Evolutionary conservation across 2,329 filamentous ascomycete species (phyloP).

Genomic region (Cercospora canescens): DNA sequence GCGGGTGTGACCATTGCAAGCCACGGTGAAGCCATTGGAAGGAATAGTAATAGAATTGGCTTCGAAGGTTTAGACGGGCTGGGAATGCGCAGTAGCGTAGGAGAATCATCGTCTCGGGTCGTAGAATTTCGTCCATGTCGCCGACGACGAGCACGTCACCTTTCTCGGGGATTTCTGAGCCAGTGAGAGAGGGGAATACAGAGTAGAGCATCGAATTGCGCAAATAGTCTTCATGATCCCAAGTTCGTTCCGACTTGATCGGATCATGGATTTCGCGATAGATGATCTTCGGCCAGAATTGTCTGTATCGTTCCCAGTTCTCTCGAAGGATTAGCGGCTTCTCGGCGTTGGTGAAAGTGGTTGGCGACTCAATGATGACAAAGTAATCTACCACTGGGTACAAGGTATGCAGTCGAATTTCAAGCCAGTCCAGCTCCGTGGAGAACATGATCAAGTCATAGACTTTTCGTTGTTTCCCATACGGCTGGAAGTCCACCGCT

Average conservation of each 20-base stretch:
- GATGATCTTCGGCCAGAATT: constrained; percentile 62
- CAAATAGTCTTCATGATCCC: constrained; percentile 55
- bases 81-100: constrained; percentile 31
- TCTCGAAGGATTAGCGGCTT: constrained; percentile 58
- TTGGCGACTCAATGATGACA: constrained; percentile 60
- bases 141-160: constrained; percentile 61
- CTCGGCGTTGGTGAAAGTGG: constrained; percentile 57
- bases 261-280: constrained; percentile 54
- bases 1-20: constrained; percentile 57
- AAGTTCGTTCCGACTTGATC: constrained; percentile 43
- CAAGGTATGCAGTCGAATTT: constrained; percentile 62
- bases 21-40: constrained; percentile 31
- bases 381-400: constrained; percentile 64
- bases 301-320: constrained; percentile 53
- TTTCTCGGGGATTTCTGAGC: constrained; percentile 40
- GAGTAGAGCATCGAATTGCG: constrained; percentile 60
- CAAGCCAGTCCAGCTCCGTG: constrained; percentile 64
- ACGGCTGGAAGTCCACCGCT: constrained; percentile 1
- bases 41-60: constrained; percentile 32
- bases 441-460: constrained; percentile 66
- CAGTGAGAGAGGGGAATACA: constrained; percentile 53
- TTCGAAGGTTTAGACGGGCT: constrained; percentile 28
- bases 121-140: constrained; percentile 63
- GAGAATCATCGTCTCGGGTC: constrained; percentile 26
- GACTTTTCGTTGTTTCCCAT: constrained; percentile 44